Conservation (phyloP, 805 yeast species). For the Myxozyma vanderwaltii region DNA sequence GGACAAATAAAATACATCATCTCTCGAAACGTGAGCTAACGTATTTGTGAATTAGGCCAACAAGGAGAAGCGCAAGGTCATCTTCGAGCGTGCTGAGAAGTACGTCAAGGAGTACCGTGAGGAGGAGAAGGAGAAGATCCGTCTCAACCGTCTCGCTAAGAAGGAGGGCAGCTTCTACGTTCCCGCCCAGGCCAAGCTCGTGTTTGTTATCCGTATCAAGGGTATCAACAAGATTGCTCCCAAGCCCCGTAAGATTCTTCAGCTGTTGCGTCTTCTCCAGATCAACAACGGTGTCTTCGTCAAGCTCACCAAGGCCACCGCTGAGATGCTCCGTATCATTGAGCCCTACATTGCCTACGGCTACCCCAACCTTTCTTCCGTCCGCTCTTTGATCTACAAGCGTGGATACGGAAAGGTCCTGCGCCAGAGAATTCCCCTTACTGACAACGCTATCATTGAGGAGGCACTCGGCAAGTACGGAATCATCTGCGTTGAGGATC, state of each 20-base stretch:
- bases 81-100: slow-evolving; percentile 90
- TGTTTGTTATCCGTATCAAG: slow-evolving; percentile 73
- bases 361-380: slow-evolving; percentile 73
- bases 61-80: slow-evolving; percentile 57
- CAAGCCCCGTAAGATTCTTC: slow-evolving; percentile 80
- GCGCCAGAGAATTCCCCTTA: slow-evolving; percentile 72
- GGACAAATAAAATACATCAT: slow-evolving; percentile 2
- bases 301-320: slow-evolving; percentile 77
- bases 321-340: slow-evolving; percentile 72
- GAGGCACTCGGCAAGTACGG: slow-evolving; percentile 72
- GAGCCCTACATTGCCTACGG: slow-evolving; percentile 84
- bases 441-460: slow-evolving; percentile 73
- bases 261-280: slow-evolving; percentile 74
- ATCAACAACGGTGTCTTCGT: slow-evolving; percentile 80
- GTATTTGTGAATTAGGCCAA: slow-evolving; percentile 42
- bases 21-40: not conserved
- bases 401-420: slow-evolving; percentile 82
- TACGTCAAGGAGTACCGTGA: slow-evolving; percentile 88
- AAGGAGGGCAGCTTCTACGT: slow-evolving; percentile 91
- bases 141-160: slow-evolving; percentile 91
- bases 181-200: slow-evolving; percentile 69
- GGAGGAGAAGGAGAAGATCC: slow-evolving; percentile 75
- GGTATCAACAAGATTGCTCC: slow-evolving; percentile 80
- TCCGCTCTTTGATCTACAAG: slow-evolving; percentile 76
- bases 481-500: slow-evolving; percentile 72